phyloP scores from a whole-genome alignment of 768 basidiomycete genomes.

The Amyloporia xantha region DNA sequence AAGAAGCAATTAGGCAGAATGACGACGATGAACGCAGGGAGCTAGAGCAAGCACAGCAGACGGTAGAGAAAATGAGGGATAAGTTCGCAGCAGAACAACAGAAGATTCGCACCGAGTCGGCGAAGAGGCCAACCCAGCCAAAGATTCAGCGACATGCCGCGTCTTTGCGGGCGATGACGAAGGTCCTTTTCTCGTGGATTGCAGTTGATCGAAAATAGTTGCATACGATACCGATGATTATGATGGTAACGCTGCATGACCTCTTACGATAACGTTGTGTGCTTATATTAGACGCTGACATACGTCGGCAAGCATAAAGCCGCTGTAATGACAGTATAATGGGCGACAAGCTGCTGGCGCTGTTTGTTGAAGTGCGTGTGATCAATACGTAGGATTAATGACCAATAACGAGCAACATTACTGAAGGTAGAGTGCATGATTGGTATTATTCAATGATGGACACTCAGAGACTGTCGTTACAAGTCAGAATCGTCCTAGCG shows the following conservation, averaged over 20 bases:
- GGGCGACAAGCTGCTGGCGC: too few relatives aligned
- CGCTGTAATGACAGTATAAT: too few relatives aligned
- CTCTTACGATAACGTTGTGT: neutral
- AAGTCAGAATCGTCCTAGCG: too few relatives aligned
- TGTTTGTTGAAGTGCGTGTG: too few relatives aligned
- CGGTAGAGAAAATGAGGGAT: neutral
- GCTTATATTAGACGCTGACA: neutral
- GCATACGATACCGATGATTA: neutral
- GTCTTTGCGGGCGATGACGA: neutral
- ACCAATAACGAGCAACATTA: neutral
- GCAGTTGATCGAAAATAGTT: neutral
- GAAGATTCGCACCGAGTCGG: neutral
- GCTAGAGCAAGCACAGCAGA: conserved; percentile 30
- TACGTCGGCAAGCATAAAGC: neutral
- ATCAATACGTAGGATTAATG: neutral
- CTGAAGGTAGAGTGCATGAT: neutral
- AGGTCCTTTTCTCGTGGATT: neutral
- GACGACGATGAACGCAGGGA: conserved; percentile 36
- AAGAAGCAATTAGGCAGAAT: conserved; percentile 4
- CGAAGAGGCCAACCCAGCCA: neutral
- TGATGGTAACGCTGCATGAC: neutral
- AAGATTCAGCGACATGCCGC: neutral
- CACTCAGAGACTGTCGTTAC: neutral
- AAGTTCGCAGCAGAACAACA: neutral
- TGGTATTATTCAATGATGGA: neutral